Evolutionary conservation across 176 grass and related monocot species (phyloP).

Genomic region (Bolboschoenus planiculmis): DNA sequence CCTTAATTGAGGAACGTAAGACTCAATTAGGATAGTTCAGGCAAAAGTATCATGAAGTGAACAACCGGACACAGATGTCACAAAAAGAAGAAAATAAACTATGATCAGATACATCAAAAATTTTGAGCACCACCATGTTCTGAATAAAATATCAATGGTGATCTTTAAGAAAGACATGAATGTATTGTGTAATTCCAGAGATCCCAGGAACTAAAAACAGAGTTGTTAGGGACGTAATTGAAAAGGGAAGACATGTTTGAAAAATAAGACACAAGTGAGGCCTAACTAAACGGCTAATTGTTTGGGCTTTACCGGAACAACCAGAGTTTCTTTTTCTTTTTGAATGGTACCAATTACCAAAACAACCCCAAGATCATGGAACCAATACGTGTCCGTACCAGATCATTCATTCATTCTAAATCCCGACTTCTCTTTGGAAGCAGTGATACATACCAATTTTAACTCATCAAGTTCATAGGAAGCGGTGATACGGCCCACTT

Average conservation of each 20-base stretch:
- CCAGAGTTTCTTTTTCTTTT: not conserved
- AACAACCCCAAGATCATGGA: not conserved
- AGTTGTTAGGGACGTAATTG: not conserved
- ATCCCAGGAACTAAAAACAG: not conserved
- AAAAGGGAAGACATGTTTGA: not conserved
- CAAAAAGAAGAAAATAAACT: not conserved
- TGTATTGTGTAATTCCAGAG: not conserved
- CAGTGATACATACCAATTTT: not conserved
- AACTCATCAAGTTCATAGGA: not conserved
- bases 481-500: not conserved
- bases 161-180: not conserved
- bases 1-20: constrained; percentile 1
- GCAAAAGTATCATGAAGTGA: not conserved
- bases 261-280: not conserved
- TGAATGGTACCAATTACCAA: not conserved
- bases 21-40: not conserved
- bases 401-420: not conserved
- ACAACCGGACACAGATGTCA: not conserved
- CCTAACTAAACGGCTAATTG: not conserved
- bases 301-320: not conserved
- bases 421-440: not conserved
- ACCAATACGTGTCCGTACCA: not conserved
- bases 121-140: not conserved
- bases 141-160: not conserved
- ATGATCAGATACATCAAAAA: not conserved